Conservation (phyloP, 305 asterid species). For the Caryopteris hybrid region DNA sequence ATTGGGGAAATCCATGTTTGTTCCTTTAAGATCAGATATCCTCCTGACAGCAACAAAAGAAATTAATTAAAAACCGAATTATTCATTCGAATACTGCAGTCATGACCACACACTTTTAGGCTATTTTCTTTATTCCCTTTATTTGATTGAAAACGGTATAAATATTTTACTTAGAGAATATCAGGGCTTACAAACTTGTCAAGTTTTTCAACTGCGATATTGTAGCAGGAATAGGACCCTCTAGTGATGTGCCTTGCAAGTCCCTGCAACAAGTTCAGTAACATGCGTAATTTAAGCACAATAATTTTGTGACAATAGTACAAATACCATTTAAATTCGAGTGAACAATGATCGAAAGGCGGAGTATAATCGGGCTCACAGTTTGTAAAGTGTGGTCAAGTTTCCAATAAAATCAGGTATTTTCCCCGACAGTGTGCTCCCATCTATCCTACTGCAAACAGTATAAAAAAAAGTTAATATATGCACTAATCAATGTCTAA, state of each 20-base stretch:
- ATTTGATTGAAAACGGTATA: neutral
- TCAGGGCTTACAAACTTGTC: conserved; percentile 45
- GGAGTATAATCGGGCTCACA: conserved; percentile 46
- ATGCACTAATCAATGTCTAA: neutral
- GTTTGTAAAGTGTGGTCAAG: conserved; percentile 51
- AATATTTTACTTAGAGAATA: neutral
- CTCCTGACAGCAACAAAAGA: conserved; percentile 45
- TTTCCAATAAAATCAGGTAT: conserved; percentile 78
- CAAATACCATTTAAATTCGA: neutral
- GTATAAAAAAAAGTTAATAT: neutral
- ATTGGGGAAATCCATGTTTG: conserved; percentile 48
- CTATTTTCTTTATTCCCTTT: neutral
- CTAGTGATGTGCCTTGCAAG: conserved; percentile 80
- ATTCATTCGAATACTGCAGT: neutral
- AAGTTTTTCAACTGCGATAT: conserved; percentile 51
- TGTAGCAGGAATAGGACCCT: conserved; percentile 73
- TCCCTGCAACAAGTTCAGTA: conserved; percentile 45
- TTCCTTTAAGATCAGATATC: conserved; percentile 57
- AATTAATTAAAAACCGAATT: neutral
- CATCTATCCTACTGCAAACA: conserved; percentile 85
- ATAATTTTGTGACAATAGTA: neutral
- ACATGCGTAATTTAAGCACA: neutral
- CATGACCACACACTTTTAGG: neutral
- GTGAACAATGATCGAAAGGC: conserved; percentile 5
- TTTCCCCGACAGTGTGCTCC: conserved; percentile 60